These are phyloP conservation scores for Cryptococcus sp. DNA, from an alignment of 1,284 basidiomycete genomes.

Conservation along the genomic window DNA sequence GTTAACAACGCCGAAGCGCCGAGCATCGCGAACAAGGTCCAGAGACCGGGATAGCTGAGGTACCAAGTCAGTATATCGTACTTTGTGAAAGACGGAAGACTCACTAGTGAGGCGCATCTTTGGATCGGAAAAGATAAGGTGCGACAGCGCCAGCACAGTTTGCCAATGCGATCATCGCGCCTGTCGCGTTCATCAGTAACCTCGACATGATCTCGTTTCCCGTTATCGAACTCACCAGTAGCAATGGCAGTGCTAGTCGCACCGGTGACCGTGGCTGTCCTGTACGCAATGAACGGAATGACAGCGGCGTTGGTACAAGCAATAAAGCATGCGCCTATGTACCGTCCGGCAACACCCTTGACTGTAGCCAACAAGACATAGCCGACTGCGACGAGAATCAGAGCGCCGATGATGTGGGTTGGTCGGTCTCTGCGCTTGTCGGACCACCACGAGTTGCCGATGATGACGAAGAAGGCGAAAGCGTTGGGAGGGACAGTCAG, in stretches of 20 bases:
- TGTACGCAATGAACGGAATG: conserved; percentile 35
- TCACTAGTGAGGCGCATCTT: conserved; percentile 29
- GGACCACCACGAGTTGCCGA: conserved; percentile 63
- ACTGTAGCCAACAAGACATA: conserved; percentile 37
- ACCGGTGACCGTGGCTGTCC: conserved; percentile 36
- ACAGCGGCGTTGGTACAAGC: conserved; percentile 40
- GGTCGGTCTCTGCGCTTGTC: conserved; percentile 57
- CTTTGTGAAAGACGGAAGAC: background rate
- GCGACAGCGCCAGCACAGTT: conserved; percentile 35
- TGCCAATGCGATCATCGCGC: conserved; percentile 29
- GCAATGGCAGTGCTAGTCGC: conserved; percentile 38
- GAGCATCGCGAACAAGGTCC: conserved; percentile 37
- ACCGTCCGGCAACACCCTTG: conserved; percentile 28
- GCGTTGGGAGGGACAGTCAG: conserved; percentile 76
- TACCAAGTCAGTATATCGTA: background rate
- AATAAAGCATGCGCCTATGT: conserved; percentile 37
- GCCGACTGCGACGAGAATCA: conserved; percentile 32
- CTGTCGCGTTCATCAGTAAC: no score
- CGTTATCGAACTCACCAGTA: conserved; percentile 22
- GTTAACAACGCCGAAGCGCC: conserved; percentile 23
- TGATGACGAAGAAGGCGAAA: conserved; percentile 65
- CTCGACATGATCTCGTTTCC: no score
- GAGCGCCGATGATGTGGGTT: conserved; percentile 26
- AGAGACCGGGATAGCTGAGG: conserved; percentile 30
- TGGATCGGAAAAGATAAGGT: conserved; percentile 28